phyloP scores from a whole-genome alignment of 2,329 filamentous ascomycete genomes.

The Diatrype stigma region DNA sequence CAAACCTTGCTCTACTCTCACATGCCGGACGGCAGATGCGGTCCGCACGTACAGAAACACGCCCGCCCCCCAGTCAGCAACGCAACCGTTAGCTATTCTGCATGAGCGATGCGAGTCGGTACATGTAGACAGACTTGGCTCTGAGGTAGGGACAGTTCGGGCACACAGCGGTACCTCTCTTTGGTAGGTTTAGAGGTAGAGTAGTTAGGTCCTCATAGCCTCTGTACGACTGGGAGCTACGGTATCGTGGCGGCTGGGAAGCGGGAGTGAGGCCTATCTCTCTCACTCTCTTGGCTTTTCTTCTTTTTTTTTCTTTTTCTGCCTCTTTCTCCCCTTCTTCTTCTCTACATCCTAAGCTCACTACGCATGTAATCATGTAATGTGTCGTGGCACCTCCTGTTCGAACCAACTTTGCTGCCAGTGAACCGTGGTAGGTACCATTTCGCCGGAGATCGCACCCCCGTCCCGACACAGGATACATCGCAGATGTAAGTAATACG shows the following conservation, averaged over 20 bases:
- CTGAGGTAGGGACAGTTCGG: neutral
- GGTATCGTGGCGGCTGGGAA: neutral
- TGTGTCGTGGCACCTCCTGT: too few relatives aligned
- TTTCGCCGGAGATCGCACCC: neutral
- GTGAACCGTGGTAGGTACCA: neutral
- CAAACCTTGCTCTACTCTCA: too few relatives aligned
- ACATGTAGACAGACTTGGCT: too few relatives aligned
- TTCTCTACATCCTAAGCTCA: neutral
- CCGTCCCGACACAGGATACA: neutral
- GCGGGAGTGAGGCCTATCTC: neutral
- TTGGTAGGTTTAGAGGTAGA: too few relatives aligned
- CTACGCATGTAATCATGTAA: too few relatives aligned
- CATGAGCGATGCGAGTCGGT: too few relatives aligned
- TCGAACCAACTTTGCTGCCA: neutral
- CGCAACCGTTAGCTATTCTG: neutral
- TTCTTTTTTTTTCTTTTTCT: neutral
- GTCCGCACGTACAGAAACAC: too few relatives aligned
- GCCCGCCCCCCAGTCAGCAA: too few relatives aligned
- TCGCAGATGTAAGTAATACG: neutral
- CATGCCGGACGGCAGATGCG: too few relatives aligned
- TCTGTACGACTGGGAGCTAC: neutral
- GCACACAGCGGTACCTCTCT: neutral
- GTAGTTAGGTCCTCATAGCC: neutral
- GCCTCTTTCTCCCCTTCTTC: too few relatives aligned
- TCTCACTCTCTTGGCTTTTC: too few relatives aligned